Evolutionary conservation across 345 rosid species (phyloP), one percentile per base, ranked within the genome.

Genomic region (Hypericum perforatum): DNA sequence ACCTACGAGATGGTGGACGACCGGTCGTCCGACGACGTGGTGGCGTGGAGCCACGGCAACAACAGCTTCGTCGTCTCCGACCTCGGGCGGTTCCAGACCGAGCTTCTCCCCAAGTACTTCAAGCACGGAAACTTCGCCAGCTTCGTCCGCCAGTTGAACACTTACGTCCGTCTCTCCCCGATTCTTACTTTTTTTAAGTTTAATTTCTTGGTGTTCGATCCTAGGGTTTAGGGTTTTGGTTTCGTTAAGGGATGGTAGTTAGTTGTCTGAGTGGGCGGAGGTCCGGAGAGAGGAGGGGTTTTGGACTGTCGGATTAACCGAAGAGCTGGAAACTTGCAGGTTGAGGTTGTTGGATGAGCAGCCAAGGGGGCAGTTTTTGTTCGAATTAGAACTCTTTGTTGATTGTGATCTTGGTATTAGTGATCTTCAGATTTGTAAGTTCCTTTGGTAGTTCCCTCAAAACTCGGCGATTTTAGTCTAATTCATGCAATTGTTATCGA

Each of bases 1-100:
- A 65, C 70, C 5, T 65, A 65, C 48, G 63, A 65, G 15, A 58
- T 65, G 69, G 44, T 65, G 9, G 69, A 65, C 52, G 69, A 65
- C 49, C 41, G 1, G 7, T 22, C 29, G 9, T 4, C 39, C 5
- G 50, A 46, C 14, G 12, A 5, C 50, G 22, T 46, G 29, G 50
- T 46, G 22, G 15, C 50, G 15, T 46, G 50, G 50, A 46, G 50
- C 50, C 3, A 10, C 16, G 16, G 16, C 50, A 13, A 46, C 50
- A 46, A 46, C 22, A 46, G 32, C 22, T 46, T 46, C 50, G 50
- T 46, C 8, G 50, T 46, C 9, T 46, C 29, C 29, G 14, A 46
- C 22, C 15, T 14, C 22, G 29, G 29, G 0, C 29, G 22, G 22
- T 46, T 46, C 14, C 16, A 12, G 16, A 46, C 9, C 6, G 29